Conservation (phyloP, 192 early-diverging fungal genomes). For the Backusella macrospora region DNA sequence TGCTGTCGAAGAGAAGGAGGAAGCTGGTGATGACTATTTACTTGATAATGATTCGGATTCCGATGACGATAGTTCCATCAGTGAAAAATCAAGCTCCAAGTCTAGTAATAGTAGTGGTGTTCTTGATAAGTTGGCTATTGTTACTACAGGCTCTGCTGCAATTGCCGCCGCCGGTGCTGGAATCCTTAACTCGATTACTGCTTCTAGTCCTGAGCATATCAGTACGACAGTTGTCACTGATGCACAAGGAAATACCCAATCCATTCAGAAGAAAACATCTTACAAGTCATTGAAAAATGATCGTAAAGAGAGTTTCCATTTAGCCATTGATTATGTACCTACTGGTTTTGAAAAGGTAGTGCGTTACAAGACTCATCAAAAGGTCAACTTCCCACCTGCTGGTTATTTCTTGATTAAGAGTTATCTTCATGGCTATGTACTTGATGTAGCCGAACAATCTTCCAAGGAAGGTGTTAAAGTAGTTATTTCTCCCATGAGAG, state of each 20-base stretch:
- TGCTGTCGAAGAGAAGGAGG: not conserved
- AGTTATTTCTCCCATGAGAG: slow-evolving; percentile 19
- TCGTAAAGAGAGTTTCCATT: slow-evolving; percentile 13
- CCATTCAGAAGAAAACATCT: not conserved
- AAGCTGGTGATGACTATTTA: slow-evolving; percentile 3
- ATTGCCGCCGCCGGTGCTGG: not conserved
- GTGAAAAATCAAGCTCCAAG: not conserved
- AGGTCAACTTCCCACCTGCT: slow-evolving; percentile 19
- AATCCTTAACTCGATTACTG: not conserved
- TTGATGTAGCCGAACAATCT: slow-evolving; percentile 23
- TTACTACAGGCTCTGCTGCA: not conserved
- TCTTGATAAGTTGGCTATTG: slow-evolving; percentile 17
- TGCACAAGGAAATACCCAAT: not conserved
- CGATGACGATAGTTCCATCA: not conserved
- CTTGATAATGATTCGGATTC: slow-evolving; percentile 5
- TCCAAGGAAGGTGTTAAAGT: slow-evolving; percentile 16
- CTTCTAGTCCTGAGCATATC: not conserved
- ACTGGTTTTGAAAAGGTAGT: slow-evolving; percentile 34
- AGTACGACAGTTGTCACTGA: not conserved
- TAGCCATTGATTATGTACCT: slow-evolving; percentile 23
- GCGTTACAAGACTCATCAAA: slow-evolving; percentile 26
- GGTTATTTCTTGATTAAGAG: slow-evolving; percentile 40
- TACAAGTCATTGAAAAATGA: slow-evolving; percentile 12
- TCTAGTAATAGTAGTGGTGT: not conserved
- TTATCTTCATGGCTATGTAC: slow-evolving; percentile 29